phyloP scores from a whole-genome alignment of 805 yeast species.

The Saturnispora kantuleensis region DNA sequence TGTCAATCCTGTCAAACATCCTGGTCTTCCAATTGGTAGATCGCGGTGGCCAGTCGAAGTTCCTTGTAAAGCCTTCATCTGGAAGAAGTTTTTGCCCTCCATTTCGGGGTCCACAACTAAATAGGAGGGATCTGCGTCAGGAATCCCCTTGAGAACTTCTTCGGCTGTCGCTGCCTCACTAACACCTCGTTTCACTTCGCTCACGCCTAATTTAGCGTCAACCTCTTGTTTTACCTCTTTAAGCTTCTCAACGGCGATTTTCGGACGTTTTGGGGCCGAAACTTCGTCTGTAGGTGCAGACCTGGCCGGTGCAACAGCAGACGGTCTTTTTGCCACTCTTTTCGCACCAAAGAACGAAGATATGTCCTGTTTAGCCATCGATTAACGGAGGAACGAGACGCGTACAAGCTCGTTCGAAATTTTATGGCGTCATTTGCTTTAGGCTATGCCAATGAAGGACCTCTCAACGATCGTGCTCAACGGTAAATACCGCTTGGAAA shows the following conservation, averaged over 20 bases:
- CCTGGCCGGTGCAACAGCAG: too few species aligned
- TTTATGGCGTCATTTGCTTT: slow-evolving; percentile 1
- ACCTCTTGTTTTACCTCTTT: slow-evolving; percentile 2
- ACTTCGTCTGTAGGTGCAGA: too few species aligned
- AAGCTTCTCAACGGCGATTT: slow-evolving; percentile 1
- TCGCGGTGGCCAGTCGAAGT: slow-evolving; percentile 15
- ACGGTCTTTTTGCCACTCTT: slow-evolving; percentile 13
- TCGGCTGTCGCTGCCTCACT: slow-evolving; percentile 30
- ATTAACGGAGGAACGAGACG: background rate
- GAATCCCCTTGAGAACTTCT: slow-evolving; percentile 51
- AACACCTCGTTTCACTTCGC: background rate
- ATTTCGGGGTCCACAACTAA: slow-evolving; percentile 33
- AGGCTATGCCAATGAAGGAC: slow-evolving; percentile 18
- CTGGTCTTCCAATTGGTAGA: slow-evolving; percentile 74
- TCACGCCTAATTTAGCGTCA: background rate
- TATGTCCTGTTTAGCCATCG: slow-evolving; percentile 6
- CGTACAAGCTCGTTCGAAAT: background rate
- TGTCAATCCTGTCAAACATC: slow-evolving; percentile 80
- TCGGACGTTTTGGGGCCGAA: background rate
- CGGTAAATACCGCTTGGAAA: slow-evolving; percentile 33
- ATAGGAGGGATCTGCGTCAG: slow-evolving; percentile 54
- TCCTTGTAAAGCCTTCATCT: slow-evolving; percentile 39
- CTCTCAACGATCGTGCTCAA: slow-evolving; percentile 25
- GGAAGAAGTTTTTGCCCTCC: slow-evolving; percentile 42
- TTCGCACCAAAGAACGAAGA: slow-evolving; percentile 21